phyloP scores from a whole-genome alignment of 331 rosid species.

The Acacia pycnantha region DNA sequence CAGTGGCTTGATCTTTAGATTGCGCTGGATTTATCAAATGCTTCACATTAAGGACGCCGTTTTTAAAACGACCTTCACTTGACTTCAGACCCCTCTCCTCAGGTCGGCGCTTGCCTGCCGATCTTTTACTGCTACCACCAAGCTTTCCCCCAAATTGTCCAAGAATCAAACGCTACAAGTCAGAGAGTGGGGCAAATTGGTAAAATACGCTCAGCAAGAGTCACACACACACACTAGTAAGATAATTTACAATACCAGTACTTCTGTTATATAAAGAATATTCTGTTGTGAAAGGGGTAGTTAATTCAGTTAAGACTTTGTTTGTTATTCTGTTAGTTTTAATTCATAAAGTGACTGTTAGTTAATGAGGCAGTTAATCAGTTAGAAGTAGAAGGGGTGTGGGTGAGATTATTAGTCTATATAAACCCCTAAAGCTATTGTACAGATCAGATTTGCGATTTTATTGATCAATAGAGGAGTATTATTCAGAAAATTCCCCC shows the following conservation, averaged over 20 bases:
- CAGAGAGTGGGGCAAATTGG: slow-evolving; percentile 15
- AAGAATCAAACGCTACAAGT: slow-evolving; percentile 51
- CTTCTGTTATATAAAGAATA: no score
- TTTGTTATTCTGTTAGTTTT: no score
- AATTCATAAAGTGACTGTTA: no score
- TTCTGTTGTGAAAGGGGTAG: no score
- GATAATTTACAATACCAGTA: not conserved
- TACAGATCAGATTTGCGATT: no score
- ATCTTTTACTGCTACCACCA: slow-evolving; percentile 44
- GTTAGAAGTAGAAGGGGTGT: no score
- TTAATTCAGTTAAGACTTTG: no score
- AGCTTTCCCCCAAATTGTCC: slow-evolving; percentile 56
- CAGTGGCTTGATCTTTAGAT: slow-evolving; percentile 32
- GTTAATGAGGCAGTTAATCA: no score
- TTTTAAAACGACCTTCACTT: slow-evolving; percentile 71
- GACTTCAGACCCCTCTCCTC: slow-evolving; percentile 59
- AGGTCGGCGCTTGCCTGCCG: slow-evolving; percentile 51
- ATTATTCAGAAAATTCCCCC: no score
- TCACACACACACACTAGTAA: not conserved
- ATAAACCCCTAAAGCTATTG: no score
- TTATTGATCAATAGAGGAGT: no score
- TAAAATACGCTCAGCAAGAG: not conserved
- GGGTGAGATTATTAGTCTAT: no score
- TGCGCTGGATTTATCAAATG: slow-evolving; percentile 56
- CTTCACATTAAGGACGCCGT: slow-evolving; percentile 77